Conservation (phyloP, 2,329 filamentous ascomycete genomes). For the Trichophyton mentagrophytes region DNA sequence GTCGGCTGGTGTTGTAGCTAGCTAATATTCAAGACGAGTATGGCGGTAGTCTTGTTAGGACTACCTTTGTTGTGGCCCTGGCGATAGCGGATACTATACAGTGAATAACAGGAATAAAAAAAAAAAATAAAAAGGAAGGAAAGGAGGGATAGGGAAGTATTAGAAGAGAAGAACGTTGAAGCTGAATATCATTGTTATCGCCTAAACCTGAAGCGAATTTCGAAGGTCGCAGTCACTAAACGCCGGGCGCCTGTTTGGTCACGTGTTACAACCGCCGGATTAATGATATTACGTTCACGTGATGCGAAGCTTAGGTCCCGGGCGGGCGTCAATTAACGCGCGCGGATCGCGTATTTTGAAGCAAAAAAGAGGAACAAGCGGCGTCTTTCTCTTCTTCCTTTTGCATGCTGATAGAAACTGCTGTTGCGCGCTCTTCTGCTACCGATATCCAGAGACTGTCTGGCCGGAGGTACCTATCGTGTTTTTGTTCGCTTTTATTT, state of each 20-base stretch:
- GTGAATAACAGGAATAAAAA: background rate
- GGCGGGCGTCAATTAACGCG: background rate
- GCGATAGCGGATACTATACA: background rate
- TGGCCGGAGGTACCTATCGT: background rate
- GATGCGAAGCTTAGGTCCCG: background rate
- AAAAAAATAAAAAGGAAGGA: too few relatives aligned
- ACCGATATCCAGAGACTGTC: background rate
- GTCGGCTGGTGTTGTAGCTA: background rate
- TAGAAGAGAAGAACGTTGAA: background rate
- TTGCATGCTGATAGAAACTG: background rate
- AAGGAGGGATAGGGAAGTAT: background rate
- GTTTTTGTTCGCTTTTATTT: background rate
- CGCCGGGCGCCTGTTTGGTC: background rate
- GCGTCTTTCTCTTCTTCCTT: background rate
- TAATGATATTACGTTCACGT: background rate
- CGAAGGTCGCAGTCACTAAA: background rate
- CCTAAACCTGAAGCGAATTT: background rate
- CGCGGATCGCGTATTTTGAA: background rate
- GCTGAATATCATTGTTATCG: background rate
- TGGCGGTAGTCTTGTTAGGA: background rate
- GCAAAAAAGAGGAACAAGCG: background rate
- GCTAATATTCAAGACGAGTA: background rate
- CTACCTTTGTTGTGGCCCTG: background rate
- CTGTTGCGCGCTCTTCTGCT: background rate
- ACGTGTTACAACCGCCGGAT: background rate